Conservation (phyloP, 2,329 filamentous ascomycete species). For the Rhynchosporium secalis region DNA sequence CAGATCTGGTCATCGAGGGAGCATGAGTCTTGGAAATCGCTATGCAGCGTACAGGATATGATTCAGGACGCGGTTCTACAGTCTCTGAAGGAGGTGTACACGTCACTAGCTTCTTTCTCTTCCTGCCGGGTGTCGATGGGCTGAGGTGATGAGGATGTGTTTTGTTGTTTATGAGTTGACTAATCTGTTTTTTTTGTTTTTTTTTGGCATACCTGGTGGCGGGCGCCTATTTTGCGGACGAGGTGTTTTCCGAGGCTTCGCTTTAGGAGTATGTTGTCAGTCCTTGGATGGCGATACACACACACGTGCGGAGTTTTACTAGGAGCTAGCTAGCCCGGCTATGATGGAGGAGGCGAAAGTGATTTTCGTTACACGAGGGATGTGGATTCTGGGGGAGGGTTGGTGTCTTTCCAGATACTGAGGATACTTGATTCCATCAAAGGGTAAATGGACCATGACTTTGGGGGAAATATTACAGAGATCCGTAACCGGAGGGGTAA, state of each 20-base stretch:
- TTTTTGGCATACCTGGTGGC: no score
- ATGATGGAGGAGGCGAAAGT: slow-evolving; percentile 44
- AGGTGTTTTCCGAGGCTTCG: slow-evolving; percentile 46
- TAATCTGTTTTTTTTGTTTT: slow-evolving; percentile 37
- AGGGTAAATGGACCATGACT: not conserved
- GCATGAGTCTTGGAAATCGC: slow-evolving; percentile 45
- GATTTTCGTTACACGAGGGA: slow-evolving; percentile 45
- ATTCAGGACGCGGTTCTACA: slow-evolving; percentile 41
- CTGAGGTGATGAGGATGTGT: not conserved
- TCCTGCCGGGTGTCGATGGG: not conserved
- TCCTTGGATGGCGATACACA: slow-evolving; percentile 45
- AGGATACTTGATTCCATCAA: not conserved
- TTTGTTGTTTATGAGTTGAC: not conserved
- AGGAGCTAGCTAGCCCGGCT: slow-evolving; percentile 43
- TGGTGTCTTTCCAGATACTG: not conserved
- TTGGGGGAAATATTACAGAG: no score
- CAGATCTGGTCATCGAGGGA: slow-evolving; percentile 39
- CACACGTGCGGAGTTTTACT: slow-evolving; percentile 41
- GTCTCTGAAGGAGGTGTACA: slow-evolving; percentile 41
- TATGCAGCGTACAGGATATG: slow-evolving; percentile 36
- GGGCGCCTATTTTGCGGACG: slow-evolving; percentile 48
- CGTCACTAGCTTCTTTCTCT: slow-evolving; percentile 33
- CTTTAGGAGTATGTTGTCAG: slow-evolving; percentile 22
- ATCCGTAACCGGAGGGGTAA: no score
- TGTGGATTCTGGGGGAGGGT: slow-evolving; percentile 25